Conservation (phyloP, 176 grass and related monocot genomes). For the Oryza meridionalis region DNA sequence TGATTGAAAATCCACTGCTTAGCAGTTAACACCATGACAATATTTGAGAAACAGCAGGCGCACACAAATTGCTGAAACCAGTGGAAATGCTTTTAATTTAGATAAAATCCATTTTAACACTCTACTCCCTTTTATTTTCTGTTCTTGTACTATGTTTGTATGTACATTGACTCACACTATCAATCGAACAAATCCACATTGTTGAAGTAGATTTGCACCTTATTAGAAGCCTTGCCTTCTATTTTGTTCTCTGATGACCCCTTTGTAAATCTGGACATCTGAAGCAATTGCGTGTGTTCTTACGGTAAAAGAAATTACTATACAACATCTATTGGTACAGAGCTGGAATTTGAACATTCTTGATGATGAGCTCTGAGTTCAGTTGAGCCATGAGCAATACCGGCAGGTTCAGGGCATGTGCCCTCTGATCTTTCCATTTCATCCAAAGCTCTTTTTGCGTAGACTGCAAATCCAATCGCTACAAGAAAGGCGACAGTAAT, state of each 20-base stretch:
- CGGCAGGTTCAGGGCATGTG: slow-evolving; percentile 4
- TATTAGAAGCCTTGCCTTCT: background rate
- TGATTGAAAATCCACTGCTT: background rate
- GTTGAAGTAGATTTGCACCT: background rate
- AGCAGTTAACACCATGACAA: background rate
- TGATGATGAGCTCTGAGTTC: slow-evolving; percentile 46
- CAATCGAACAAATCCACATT: background rate
- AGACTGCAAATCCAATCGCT: slow-evolving; percentile 69
- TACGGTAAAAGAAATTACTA: slow-evolving; percentile 21
- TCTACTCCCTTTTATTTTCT: background rate
- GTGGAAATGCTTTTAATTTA: background rate
- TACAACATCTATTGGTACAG: slow-evolving; percentile 48
- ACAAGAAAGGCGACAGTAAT: slow-evolving; percentile 52
- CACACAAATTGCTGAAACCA: slow-evolving; percentile 22
- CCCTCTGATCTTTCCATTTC: slow-evolving; percentile 46
- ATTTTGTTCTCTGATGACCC: slow-evolving; percentile 1
- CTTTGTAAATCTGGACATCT: slow-evolving; percentile 12
- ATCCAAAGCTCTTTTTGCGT: slow-evolving; percentile 72
- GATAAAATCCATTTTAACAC: background rate
- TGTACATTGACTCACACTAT: background rate
- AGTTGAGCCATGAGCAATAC: background rate
- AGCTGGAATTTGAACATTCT: slow-evolving; percentile 44
- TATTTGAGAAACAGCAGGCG: background rate
- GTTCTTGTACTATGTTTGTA: background rate
- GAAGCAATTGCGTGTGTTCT: background rate